phyloP scores from a whole-genome alignment of 768 basidiomycete genomes.

The Agaricus blazei region DNA sequence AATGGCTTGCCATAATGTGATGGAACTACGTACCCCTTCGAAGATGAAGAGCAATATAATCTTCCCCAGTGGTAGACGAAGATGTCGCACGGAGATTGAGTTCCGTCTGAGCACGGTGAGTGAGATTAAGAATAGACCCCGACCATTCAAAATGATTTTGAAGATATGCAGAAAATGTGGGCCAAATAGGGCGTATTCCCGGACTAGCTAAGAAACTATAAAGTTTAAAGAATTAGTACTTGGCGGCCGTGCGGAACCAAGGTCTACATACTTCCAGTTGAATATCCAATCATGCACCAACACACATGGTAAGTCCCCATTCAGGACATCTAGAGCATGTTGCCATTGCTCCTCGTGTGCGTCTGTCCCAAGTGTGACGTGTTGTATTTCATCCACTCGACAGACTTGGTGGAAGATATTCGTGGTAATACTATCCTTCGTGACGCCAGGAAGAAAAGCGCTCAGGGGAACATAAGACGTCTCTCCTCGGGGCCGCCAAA shows the following conservation, averaged over 20 bases:
- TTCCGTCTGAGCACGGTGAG: slow-evolving; percentile 27
- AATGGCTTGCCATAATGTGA: not conserved
- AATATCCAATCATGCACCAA: slow-evolving; percentile 40
- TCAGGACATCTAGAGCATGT: slow-evolving; percentile 27
- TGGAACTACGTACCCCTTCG: slow-evolving; percentile 29
- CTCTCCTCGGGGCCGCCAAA: slow-evolving; percentile 40
- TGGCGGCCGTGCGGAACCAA: not conserved
- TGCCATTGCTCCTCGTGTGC: slow-evolving; percentile 30
- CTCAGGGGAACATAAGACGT: slow-evolving; percentile 36
- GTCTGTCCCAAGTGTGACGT: slow-evolving; percentile 23
- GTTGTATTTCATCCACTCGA: slow-evolving; percentile 29
- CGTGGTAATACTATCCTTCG: slow-evolving; percentile 29
- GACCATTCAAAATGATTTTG: slow-evolving; percentile 37
- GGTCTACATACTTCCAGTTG: slow-evolving; percentile 32
- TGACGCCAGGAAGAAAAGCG: slow-evolving; percentile 36
- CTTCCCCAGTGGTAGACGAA: slow-evolving; percentile 22
- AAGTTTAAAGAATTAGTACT: not conserved
- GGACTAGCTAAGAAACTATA: slow-evolving; percentile 35
- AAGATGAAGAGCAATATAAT: slow-evolving; percentile 44
- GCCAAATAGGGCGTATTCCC: slow-evolving; percentile 34
- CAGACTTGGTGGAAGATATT: slow-evolving; percentile 35
- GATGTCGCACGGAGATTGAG: slow-evolving; percentile 25
- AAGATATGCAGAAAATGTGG: slow-evolving; percentile 11
- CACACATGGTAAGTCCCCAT: slow-evolving; percentile 31
- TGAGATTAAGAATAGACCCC: slow-evolving; percentile 25